phyloP scores from a whole-genome alignment of 2,329 filamentous ascomycete genomes.

The Xylaria sp. region DNA sequence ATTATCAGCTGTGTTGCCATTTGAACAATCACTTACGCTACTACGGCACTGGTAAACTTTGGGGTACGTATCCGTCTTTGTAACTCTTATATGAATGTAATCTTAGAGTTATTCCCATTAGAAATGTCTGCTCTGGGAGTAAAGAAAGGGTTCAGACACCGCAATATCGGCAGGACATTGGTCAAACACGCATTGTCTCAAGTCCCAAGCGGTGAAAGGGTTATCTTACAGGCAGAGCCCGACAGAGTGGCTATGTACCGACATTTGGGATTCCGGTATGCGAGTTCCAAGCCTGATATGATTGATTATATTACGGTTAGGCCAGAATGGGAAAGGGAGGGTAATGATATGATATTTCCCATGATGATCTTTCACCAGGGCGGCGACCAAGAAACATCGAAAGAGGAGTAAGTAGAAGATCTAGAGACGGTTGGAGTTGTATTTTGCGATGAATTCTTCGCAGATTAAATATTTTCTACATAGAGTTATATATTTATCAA shows the following conservation, averaged over 20 bases:
- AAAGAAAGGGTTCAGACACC: slow-evolving; percentile 8
- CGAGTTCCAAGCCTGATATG: background rate
- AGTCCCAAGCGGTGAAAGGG: background rate
- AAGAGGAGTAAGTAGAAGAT: background rate
- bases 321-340: slow-evolving; percentile 12
- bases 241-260: slow-evolving; percentile 1
- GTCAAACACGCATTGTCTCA: slow-evolving; percentile 13
- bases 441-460: background rate
- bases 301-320: background rate
- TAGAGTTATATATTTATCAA: background rate
- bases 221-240: slow-evolving; percentile 10
- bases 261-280: slow-evolving; percentile 17
- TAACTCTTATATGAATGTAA: background rate
- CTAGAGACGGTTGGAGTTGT: background rate
- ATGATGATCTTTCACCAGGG: slow-evolving; percentile 2
- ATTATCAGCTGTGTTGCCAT: background rate
- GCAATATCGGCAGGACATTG: slow-evolving; percentile 19
- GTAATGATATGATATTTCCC: background rate
- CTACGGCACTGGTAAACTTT: background rate
- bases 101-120: background rate
- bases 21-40: background rate
- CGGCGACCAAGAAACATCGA: background rate
- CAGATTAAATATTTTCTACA: background rate
- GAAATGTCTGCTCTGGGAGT: slow-evolving; percentile 15
- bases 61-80: background rate